These are phyloP conservation scores for Scheffersomyces titani DNA, from an alignment of 1,139 yeast genomes.

Conservation along the genomic window DNA sequence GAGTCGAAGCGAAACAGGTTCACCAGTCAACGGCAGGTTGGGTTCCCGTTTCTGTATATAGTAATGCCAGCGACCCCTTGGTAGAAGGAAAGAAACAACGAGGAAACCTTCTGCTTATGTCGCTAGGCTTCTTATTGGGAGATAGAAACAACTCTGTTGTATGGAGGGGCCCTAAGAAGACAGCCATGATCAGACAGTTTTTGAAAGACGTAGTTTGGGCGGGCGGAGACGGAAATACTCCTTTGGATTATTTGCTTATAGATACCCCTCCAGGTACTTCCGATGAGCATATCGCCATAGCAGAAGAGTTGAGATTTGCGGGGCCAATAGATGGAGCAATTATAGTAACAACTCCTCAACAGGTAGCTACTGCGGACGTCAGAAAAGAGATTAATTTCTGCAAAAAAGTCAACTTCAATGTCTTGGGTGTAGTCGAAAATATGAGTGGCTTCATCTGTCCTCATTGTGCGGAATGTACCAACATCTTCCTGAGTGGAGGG, in stretches of 20 bases:
- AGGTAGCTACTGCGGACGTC: constrained; percentile 57
- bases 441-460: constrained; percentile 61
- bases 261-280: constrained; percentile 99
- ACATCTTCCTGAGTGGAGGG: constrained; percentile 94
- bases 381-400: constrained; percentile 52
- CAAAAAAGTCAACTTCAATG: constrained; percentile 42
- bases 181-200: constrained; percentile 96
- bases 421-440: constrained; percentile 47
- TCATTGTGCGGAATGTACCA: constrained; percentile 86
- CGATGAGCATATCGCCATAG: constrained; percentile 96
- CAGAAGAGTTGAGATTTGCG: constrained; percentile 76
- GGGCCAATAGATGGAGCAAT: constrained; percentile 50
- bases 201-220: constrained; percentile 86
- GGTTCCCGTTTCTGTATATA: constrained; percentile 73
- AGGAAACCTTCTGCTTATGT: constrained; percentile 64
- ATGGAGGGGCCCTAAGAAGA: constrained; percentile 98
- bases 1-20: constrained; percentile 76
- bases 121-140: constrained; percentile 84
- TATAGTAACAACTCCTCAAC: constrained; percentile 52
- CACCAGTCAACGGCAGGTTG: constrained; percentile 85
- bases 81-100: constrained; percentile 29
- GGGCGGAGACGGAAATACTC: constrained; percentile 50
- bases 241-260: constrained; percentile 76
- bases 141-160: constrained; percentile 89
- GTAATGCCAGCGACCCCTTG: constrained; percentile 8